Evolutionary conservation across 768 basidiomycete species (phyloP), one percentile per base, ranked within the genome.

Genomic region (Sarcomyxa edulis): DNA sequence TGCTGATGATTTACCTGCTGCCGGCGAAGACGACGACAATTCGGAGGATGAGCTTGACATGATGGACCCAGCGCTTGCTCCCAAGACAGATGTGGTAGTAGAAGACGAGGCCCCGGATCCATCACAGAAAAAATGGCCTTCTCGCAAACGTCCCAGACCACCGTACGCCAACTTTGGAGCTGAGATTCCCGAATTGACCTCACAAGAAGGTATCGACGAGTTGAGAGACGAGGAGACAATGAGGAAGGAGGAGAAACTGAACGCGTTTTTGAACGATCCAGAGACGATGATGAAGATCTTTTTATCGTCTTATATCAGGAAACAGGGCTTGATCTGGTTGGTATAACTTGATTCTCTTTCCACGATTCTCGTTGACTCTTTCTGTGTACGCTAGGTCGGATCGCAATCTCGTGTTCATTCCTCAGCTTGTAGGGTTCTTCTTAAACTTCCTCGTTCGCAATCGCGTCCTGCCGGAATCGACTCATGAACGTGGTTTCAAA

Each of bases 271-370:
- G 42, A 58, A 69, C 26, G 68, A 84, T 39, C 83, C 87, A 0
- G 82, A 78, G 46, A 56, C 53, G 7, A 57, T 65, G 21, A 59
- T 81, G 37, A 75, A 66, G 39, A 66, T 85, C 14, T 90, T 87
- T 57, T 62, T 90, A 43, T 82, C 84, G 0, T 82, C 82, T 4
- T 72, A 76, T 48, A 81, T 78, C 61, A 67, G 75, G 24, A 71
- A 77, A 38, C 74, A 76, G 40, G 87, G 87, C 18, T 66, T 84
- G 32, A 69, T 78, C 39, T 87, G 81, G 85, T 84, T 43, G n/a
- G 68, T 51, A 7, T 35, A 6, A 12, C 45, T 20, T n/a, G n/a
- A n/a, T 23, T 37, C 32, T 32, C 6, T 21, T 27, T 35, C 39
- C 39, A 16, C 14, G 4, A n/a, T 33, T 40, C 26, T 34, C 20